Evolutionary conservation across 352 stramenopile genomes (phyloP), one percentile per base, ranked within the genome.

Genomic region (Peronospora farinosa): DNA sequence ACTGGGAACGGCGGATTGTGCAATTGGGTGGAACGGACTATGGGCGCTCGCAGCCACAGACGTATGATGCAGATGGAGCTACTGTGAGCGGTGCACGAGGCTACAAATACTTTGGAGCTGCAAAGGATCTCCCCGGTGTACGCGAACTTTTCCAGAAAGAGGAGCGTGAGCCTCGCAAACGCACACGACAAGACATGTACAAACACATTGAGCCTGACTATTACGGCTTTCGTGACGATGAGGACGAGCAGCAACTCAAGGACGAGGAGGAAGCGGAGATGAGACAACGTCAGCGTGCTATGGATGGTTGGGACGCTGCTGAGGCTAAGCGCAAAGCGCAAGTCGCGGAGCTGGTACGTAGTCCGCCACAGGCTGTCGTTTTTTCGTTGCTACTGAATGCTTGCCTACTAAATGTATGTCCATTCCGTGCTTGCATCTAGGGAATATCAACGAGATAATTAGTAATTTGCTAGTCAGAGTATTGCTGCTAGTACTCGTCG

Each of bases 101-200:
- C 19, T 98, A 98, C 83, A 88, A 90, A 55, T 98, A 98, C 62
- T 98, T 98, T 88, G 95, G 95, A 19, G 92, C 92, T 9, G 94
- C 95, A n/a, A 97, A 96, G 60, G 86, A 97, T 50, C 77, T 98
- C 5, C 95, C 95, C 0, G 94, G 95, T 30, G 94, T 98, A 15
- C 86, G 90, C 31, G 95, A 98, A 63, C 65, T 98, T 7, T 97
- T 98, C 58, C 74, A 88, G 60, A 79, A 88, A 43, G 74, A 88
- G 45, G 72, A 74, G 37, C 63, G 74, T 10, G 82, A 87, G 51
- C 63, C 72, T 12, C 64, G 58, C 30, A 80, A 76, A 51, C 74
- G 76, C 41, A 66, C 67, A 16, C 65, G 72, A 51, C 71, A 87
- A 16, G 87, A 98, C 56, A 86, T 98, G 63, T 87, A 93, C 60